Evolutionary conservation across 139 green algal species (phyloP).

Genomic region (Dunaliella primolecta): DNA sequence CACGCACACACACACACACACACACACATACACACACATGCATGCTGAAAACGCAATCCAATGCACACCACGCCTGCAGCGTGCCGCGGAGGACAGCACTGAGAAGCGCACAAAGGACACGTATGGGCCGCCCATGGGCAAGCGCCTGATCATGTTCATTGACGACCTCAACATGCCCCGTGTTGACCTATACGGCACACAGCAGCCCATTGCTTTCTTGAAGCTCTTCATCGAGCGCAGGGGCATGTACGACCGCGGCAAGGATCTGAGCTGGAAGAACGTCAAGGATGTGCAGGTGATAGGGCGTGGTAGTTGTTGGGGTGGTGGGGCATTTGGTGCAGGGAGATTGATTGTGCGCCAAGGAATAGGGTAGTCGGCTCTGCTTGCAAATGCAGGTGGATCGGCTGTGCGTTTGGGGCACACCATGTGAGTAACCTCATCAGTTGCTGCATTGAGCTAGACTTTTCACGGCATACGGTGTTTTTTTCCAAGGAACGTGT

Average conservation of each 20-base stretch:
- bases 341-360: neutral
- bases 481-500: no score
- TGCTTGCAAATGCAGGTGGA: no score
- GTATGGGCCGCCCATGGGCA: constrained; percentile 76
- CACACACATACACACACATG: neutral
- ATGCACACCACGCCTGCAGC: constrained; percentile 57
- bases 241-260: constrained; percentile 79
- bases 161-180: constrained; percentile 86
- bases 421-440: no score
- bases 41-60: neutral
- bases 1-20: constrained; percentile 2
- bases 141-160: constrained; percentile 74
- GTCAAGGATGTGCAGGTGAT: constrained; percentile 80
- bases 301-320: neutral
- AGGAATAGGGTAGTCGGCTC: no score
- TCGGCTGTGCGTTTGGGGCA: no score
- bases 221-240: constrained; percentile 77
- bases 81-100: constrained; percentile 64
- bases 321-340: neutral
- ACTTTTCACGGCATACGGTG: no score
- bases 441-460: no score
- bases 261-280: constrained; percentile 89
- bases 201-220: constrained; percentile 82
- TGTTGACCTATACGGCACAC: constrained; percentile 78
- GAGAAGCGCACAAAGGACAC: constrained; percentile 86